Percentiles rank a stretch among this genome's conserved stretches.
phyloP scores from a whole-genome alignment of 2,329 filamentous ascomycete genomes.

The Cephalotrichum gorgonifer region DNA sequence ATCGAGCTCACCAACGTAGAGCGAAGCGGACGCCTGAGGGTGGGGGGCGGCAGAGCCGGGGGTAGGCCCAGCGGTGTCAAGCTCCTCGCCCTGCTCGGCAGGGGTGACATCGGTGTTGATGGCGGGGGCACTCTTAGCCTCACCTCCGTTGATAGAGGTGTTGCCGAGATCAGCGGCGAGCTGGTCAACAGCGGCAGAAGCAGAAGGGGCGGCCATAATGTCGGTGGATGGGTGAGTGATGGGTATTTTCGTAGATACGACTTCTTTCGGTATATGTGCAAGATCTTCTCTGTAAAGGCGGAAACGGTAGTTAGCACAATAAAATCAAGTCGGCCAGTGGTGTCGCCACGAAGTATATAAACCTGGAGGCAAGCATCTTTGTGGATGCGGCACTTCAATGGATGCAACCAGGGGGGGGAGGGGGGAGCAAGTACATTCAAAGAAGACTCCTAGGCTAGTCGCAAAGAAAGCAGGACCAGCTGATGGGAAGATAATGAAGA shows the following conservation, averaged over 20 bases:
- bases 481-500: neutral
- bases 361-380: neutral
- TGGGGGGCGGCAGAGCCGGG: constrained; percentile 65
- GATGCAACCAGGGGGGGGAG: neutral
- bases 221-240: neutral
- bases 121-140: constrained; percentile 54
- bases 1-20: constrained; percentile 98
- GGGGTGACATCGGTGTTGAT: constrained; percentile 64
- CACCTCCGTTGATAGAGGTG: constrained; percentile 57
- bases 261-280: neutral
- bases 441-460: neutral
- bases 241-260: constrained; percentile 12
- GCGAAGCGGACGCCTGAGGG: constrained; percentile 89
- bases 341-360: constrained; percentile 2
- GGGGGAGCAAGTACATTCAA: neutral
- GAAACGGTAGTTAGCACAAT: neutral
- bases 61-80: constrained; percentile 57
- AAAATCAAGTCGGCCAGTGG: constrained; percentile 8
- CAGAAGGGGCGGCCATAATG: constrained; percentile 19
- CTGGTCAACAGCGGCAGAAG: constrained; percentile 62
- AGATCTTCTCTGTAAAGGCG: constrained; percentile 10
- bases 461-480: constrained; percentile 5
- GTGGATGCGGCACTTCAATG: neutral
- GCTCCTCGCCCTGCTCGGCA: constrained; percentile 37
- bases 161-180: constrained; percentile 69